Evolutionary conservation across 192 early-diverging fungal genomes (phyloP).

Genomic region (Piromyces finnis): DNA sequence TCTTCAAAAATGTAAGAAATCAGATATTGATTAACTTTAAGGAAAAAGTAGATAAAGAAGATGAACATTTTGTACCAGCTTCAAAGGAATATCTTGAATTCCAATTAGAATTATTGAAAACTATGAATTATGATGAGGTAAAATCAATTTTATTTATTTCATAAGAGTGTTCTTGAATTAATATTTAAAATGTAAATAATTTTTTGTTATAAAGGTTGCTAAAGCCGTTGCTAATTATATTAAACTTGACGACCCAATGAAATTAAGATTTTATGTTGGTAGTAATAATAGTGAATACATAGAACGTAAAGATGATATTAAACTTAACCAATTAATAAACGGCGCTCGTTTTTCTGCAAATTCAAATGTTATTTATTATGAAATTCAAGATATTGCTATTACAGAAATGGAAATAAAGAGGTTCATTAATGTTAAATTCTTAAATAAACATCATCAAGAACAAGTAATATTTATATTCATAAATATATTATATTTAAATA

Average conservation of each 20-base stretch:
- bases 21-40: conserved; percentile 51
- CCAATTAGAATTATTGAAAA: conserved; percentile 38
- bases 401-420: conserved; percentile 69
- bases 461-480: conserved; percentile 14
- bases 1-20: conserved; percentile 60
- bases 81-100: conserved; percentile 10
- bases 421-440: conserved; percentile 41
- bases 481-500: no score
- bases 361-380: conserved; percentile 49
- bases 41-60: conserved; percentile 19
- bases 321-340: conserved; percentile 1
- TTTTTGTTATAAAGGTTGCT: conserved; percentile 42
- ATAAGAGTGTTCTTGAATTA: no score
- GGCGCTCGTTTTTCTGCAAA: not conserved
- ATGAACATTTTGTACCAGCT: conserved; percentile 13
- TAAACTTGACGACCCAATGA: conserved; percentile 32
- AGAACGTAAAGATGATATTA: conserved; percentile 38
- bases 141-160: not conserved
- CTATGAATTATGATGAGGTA: conserved; percentile 40
- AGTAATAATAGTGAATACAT: conserved; percentile 6
- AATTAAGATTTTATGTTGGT: conserved; percentile 46
- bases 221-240: conserved; percentile 37
- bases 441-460: conserved; percentile 49
- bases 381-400: conserved; percentile 63
- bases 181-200: conserved; percentile 13